phyloP scores from a whole-genome alignment of 1,284 basidiomycete species.

The Ustilago curta region DNA sequence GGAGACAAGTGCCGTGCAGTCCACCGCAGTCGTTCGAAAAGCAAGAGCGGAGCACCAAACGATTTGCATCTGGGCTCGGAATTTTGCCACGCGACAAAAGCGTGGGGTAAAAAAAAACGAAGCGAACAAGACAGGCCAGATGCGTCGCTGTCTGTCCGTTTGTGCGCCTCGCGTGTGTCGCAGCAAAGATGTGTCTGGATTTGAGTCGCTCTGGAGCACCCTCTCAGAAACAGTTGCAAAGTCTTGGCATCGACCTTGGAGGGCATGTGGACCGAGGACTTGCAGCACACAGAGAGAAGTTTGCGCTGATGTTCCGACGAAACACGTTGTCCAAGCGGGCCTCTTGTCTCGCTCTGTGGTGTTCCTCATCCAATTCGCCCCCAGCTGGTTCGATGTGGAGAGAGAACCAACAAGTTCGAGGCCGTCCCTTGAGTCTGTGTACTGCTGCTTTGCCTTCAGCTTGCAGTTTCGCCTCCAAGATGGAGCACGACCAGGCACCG shows the following conservation, averaged over 20 bases:
- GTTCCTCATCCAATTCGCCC: neutral
- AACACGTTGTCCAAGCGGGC: neutral
- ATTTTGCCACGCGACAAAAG: slow-evolving; percentile 17
- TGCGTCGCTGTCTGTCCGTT: slow-evolving; percentile 2
- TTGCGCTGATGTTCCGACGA: neutral
- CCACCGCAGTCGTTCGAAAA: neutral
- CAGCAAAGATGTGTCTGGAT: neutral
- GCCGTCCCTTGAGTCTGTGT: neutral
- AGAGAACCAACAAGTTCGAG: neutral
- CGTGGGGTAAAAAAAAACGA: slow-evolving; percentile 1
- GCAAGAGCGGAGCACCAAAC: slow-evolving; percentile 1
- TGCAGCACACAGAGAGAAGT: neutral
- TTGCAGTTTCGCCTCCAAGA: too few species aligned
- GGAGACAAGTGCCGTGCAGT: neutral
- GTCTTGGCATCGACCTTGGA: slow-evolving; percentile 7
- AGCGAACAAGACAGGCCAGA: slow-evolving; percentile 8
- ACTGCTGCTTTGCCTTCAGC: neutral
- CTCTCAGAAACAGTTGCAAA: neutral
- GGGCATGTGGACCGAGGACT: neutral
- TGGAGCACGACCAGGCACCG: neutral
- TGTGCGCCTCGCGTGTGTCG: slow-evolving; percentile 1
- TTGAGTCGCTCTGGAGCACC: neutral
- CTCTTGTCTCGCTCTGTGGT: neutral
- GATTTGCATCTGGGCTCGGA: slow-evolving; percentile 2
- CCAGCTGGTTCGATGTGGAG: neutral